These are phyloP conservation scores for Schizochytrium sp. DNA, from an alignment of 108 stramenopile species.

Conservation along the genomic window DNA sequence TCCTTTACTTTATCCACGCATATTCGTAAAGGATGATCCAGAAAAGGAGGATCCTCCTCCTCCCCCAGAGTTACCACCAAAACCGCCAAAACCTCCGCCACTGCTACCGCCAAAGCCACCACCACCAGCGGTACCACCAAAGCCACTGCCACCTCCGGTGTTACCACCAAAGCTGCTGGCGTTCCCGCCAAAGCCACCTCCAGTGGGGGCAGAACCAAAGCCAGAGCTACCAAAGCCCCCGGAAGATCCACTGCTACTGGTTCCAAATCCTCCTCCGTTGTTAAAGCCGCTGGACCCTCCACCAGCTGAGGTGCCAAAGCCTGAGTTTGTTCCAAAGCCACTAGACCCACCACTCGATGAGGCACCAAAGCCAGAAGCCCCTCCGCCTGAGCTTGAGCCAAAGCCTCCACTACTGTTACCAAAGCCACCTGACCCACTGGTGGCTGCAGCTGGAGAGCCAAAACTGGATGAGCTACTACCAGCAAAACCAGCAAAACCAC, in stretches of 20 bases:
- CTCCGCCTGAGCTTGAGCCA: neutral
- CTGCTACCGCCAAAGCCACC: neutral
- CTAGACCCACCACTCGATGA: neutral
- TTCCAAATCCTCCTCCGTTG: neutral
- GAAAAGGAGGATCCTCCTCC: too few relatives aligned
- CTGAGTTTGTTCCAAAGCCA: neutral
- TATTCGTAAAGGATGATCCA: too few relatives aligned
- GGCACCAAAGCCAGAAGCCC: conserved; percentile 17
- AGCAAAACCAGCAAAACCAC: neutral
- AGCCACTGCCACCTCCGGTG: conserved; percentile 8
- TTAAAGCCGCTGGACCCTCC: neutral
- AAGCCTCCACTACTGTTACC: conserved; percentile 8
- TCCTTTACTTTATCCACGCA: too few relatives aligned
- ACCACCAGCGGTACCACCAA: neutral
- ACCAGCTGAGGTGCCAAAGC: neutral
- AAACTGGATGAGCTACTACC: neutral
- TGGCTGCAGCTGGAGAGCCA: too few relatives aligned
- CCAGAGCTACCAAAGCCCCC: neutral
- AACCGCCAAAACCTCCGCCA: neutral
- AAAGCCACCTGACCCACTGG: neutral
- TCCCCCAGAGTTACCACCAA: neutral
- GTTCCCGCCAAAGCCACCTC: conserved; percentile 35
- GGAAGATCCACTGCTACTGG: neutral
- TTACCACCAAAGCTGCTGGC: neutral
- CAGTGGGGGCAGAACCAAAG: neutral